Percentiles rank a stretch among this genome's conserved stretches.
Conservation (phyloP, 2,329 filamentous ascomycete species). For the Talaromyces atroroseus region DNA sequence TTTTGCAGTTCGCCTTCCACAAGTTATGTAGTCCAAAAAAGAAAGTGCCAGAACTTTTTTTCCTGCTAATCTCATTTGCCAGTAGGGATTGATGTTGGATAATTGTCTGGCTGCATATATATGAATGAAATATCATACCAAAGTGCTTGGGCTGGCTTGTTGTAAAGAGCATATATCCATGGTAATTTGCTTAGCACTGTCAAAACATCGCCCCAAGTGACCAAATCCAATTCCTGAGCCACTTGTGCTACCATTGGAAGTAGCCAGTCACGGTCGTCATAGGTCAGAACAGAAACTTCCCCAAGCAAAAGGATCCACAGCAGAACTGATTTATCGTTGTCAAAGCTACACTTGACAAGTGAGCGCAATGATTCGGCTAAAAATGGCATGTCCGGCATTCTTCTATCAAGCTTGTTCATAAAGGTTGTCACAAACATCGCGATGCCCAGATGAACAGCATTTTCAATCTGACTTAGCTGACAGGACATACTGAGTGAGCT, state of each 20-base stretch:
- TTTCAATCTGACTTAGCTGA: slow-evolving; percentile 1
- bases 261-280: slow-evolving; percentile 8
- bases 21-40: not conserved
- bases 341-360: not conserved
- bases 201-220: slow-evolving; percentile 5
- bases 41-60: not conserved
- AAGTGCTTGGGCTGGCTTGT: slow-evolving; percentile 1
- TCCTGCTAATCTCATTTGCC: not conserved
- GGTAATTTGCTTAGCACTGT: slow-evolving; percentile 1
- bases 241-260: slow-evolving; percentile 2
- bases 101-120: not conserved
- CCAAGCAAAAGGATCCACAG: slow-evolving; percentile 13
- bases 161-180: slow-evolving; percentile 10
- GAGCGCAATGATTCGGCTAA: slow-evolving; percentile 4
- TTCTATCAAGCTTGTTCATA: slow-evolving; percentile 10
- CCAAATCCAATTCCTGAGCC: not conserved
- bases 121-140: not conserved
- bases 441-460: slow-evolving; percentile 12
- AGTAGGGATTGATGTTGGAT: not conserved
- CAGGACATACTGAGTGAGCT: not conserved
- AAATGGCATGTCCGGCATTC: slow-evolving; percentile 8
- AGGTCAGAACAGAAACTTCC: slow-evolving; percentile 2
- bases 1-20: not conserved
- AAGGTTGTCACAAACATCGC: slow-evolving; percentile 12
- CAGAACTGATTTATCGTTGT: not conserved